Percentiles rank a stretch among this genome's conserved stretches.
phyloP scores from a whole-genome alignment of 176 grass and related monocot species.

The Secale cereale region DNA sequence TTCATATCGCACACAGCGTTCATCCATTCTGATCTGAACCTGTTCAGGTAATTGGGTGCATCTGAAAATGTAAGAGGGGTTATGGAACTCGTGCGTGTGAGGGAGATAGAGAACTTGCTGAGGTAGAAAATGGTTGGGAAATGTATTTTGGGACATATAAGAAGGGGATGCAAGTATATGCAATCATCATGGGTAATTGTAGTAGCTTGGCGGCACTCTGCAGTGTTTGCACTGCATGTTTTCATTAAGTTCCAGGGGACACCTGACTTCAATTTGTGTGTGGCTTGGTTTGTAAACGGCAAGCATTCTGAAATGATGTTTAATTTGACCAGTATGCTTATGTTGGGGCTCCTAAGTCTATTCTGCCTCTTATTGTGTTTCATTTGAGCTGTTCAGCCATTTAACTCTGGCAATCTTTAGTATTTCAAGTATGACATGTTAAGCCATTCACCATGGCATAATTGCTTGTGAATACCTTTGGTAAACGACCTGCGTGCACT shows the following conservation, averaged over 20 bases:
- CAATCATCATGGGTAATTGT: background rate
- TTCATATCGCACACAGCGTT: slow-evolving; percentile 76
- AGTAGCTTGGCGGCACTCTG: background rate
- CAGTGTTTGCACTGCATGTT: slow-evolving; percentile 10
- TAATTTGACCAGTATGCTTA: background rate
- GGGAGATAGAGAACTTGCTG: background rate
- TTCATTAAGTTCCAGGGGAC: background rate
- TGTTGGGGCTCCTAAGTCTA: background rate
- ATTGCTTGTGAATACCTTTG: background rate
- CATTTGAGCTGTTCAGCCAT: background rate
- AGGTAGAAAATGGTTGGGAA: background rate
- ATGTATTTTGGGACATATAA: background rate
- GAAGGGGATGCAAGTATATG: background rate
- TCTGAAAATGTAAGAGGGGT: slow-evolving; percentile 18
- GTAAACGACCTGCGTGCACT: background rate
- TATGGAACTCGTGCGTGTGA: background rate
- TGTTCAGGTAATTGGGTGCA: slow-evolving; percentile 53
- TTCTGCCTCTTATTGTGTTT: background rate
- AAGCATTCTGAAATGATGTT: slow-evolving; percentile 2
- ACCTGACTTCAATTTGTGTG: background rate
- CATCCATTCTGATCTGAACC: slow-evolving; percentile 77
- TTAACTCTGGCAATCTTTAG: background rate
- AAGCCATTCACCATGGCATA: no score
- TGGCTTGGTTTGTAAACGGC: background rate
- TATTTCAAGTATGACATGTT: background rate